Conservation (phyloP, 208 protist species). For the Lotmaria passim region DNA sequence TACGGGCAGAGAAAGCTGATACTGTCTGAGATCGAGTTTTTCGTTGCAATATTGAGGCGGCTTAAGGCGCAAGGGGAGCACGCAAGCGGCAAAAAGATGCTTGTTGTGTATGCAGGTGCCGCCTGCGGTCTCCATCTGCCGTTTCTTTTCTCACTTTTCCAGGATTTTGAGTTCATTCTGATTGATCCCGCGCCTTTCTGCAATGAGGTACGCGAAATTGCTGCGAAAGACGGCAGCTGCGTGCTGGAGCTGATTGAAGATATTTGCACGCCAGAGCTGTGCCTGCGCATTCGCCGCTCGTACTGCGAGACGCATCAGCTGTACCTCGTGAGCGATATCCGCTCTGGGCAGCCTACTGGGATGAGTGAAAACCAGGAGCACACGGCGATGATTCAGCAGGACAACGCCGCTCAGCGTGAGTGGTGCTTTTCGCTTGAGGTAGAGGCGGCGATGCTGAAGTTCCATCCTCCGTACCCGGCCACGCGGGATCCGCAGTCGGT, state of each 20-base stretch:
- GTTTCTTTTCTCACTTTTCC: conserved; percentile 84
- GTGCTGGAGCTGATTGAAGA: conserved; percentile 81
- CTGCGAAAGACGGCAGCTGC: conserved; percentile 35
- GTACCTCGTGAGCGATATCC: conserved; percentile 93
- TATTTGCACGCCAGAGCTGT: conserved; percentile 92
- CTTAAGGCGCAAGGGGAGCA: neutral
- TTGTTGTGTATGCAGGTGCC: conserved; percentile 95
- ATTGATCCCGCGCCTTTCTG: conserved; percentile 94
- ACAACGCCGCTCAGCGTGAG: conserved; percentile 85
- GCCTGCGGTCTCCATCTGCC: conserved; percentile 93
- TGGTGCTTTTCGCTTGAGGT: conserved; percentile 91
- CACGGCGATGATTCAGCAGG: conserved; percentile 81
- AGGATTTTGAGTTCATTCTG: conserved; percentile 82
- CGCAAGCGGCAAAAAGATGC: conserved; percentile 21
- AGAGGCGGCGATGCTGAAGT: conserved; percentile 93
- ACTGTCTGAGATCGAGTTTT: conserved; percentile 94
- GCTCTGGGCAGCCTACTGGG: conserved; percentile 64
- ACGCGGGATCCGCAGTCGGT: conserved; percentile 38
- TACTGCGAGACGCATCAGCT: conserved; percentile 71
- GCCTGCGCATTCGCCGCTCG: conserved; percentile 56
- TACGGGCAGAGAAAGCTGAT: conserved; percentile 96
- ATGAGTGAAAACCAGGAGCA: conserved; percentile 78
- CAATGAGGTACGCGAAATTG: conserved; percentile 43
- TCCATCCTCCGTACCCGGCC: conserved; percentile 92
- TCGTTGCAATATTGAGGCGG: conserved; percentile 43